Evolutionary conservation across 257 asterid species (phyloP).

Genomic region (Solanum rostratum): DNA sequence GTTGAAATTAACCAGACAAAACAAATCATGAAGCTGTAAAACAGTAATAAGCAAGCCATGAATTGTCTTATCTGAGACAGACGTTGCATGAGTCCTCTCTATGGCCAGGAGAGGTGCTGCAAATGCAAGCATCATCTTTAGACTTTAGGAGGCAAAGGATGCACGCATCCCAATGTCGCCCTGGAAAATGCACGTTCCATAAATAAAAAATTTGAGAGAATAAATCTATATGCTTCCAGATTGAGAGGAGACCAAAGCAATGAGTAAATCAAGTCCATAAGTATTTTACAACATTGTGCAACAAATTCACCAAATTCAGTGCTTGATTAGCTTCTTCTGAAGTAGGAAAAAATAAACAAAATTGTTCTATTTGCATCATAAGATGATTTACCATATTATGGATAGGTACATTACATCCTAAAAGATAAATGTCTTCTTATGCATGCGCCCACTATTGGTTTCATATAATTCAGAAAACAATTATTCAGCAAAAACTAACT

Average conservation of each 20-base stretch:
- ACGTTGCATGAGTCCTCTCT: slow-evolving; percentile 1
- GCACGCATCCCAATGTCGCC: slow-evolving; percentile 16
- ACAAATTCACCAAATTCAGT: not conserved
- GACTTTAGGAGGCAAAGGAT: slow-evolving; percentile 16
- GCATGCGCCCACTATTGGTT: not conserved
- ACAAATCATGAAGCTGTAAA: slow-evolving; percentile 1
- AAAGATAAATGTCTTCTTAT: not conserved
- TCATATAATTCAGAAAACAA: not conserved
- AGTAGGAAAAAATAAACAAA: not conserved
- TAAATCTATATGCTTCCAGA: not conserved
- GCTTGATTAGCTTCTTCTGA: not conserved
- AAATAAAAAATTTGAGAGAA: not conserved
- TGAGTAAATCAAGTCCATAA: not conserved
- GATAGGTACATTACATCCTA: not conserved
- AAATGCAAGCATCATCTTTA: slow-evolving; percentile 11
- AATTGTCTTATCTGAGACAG: slow-evolving; percentile 3
- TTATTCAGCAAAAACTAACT: not conserved
- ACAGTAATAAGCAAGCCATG: not conserved
- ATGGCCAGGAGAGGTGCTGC: slow-evolving; percentile 4
- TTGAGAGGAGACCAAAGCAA: not conserved
- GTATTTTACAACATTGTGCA: not conserved
- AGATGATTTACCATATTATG: not conserved
- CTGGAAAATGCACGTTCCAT: slow-evolving; percentile 16
- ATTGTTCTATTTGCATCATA: not conserved
- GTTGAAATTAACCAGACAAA: not conserved